Percentiles rank a stretch among this genome's conserved stretches.
phyloP scores from a whole-genome alignment of 768 basidiomycete species.

The Panaeolus papilionaceus region DNA sequence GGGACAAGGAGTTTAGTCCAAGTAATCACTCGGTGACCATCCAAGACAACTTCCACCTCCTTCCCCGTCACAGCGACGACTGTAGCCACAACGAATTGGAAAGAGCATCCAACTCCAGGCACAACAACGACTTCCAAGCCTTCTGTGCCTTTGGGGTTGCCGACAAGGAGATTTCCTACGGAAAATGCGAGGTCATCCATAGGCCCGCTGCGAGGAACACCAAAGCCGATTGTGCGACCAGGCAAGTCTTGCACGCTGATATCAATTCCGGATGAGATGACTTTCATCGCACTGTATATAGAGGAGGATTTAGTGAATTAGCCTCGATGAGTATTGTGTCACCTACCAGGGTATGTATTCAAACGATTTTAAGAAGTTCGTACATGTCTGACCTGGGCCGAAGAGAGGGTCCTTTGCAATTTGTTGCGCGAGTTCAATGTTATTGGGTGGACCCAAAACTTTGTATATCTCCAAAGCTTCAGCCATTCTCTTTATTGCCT shows the following conservation, averaged over 20 bases:
- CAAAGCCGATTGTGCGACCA: conserved; percentile 56
- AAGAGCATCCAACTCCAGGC: conserved; percentile 46
- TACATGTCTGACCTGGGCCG: conserved; percentile 49
- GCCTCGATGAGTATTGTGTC: neutral
- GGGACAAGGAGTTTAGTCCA: conserved; percentile 59
- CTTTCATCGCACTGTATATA: conserved; percentile 51
- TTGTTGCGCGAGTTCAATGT: conserved; percentile 54
- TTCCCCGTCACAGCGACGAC: conserved; percentile 66
- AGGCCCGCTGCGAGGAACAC: conserved; percentile 68
- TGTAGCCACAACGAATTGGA: conserved; percentile 55
- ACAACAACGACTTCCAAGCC: conserved; percentile 60
- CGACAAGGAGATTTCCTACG: conserved; percentile 62
- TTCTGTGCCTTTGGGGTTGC: conserved; percentile 56
- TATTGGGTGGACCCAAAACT: conserved; percentile 67
- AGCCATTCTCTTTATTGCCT: conserved; percentile 50
- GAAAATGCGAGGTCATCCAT: conserved; percentile 66
- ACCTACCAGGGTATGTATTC: conserved; percentile 47
- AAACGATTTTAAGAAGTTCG: conserved; percentile 54
- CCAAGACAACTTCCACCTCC: conserved; percentile 45
- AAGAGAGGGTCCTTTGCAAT: conserved; percentile 50
- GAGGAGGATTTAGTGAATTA: neutral
- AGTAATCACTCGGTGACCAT: conserved; percentile 44
- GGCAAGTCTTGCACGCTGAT: conserved; percentile 65
- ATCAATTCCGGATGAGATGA: conserved; percentile 61
- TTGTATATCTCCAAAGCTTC: conserved; percentile 44